Percentiles rank a stretch among this genome's conserved stretches.
These are phyloP conservation scores for Gracilaria caudata DNA, from an alignment of 23 red algal genomes.

Conservation along the genomic window DNA sequence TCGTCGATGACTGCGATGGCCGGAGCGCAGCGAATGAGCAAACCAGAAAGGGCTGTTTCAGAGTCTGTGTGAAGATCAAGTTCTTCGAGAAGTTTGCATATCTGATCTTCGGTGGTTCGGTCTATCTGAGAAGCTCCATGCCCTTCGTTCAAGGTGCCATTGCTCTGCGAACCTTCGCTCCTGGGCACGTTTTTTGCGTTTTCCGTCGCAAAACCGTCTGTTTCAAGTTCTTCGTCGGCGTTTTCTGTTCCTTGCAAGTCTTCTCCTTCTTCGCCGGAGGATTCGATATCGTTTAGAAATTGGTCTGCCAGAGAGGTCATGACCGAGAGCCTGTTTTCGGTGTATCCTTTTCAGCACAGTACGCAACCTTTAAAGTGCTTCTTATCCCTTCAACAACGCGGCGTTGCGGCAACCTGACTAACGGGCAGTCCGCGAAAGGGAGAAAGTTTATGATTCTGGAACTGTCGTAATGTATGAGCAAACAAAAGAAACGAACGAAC, in stretches of 20 bases:
- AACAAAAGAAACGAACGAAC: no score
- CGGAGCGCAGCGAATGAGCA: slow-evolving; percentile 26
- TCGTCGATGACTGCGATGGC: slow-evolving; percentile 64
- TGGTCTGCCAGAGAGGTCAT: slow-evolving; percentile 83
- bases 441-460: no score
- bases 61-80: slow-evolving; percentile 2
- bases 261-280: slow-evolving; percentile 21
- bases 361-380: no score
- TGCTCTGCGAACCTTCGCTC: background rate
- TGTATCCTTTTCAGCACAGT: no score
- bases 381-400: no score
- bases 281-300: slow-evolving; percentile 80
- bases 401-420: no score
- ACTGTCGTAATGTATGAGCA: no score
- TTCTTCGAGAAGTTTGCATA: background rate
- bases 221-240: background rate
- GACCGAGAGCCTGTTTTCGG: background rate
- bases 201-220: background rate
- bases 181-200: background rate
- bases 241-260: background rate
- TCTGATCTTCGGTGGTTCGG: background rate
- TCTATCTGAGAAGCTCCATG: slow-evolving; percentile 1
- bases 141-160: background rate
- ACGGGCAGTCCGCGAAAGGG: no score
- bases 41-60: background rate